Conservation (phyloP, 768 basidiomycete genomes). For the Panus rudis region DNA sequence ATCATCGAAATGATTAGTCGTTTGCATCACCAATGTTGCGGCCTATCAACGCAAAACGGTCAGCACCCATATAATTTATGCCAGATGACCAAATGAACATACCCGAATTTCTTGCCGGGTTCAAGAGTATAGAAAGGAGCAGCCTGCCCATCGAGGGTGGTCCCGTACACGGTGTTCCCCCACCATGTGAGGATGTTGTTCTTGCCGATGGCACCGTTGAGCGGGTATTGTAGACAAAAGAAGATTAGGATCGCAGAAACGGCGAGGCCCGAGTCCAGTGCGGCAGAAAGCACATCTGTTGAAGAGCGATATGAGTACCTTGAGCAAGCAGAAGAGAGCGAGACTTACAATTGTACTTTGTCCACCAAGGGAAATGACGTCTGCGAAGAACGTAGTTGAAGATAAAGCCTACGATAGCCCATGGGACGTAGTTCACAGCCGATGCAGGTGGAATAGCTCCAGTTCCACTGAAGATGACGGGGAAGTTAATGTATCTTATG, state of each 20-base stretch:
- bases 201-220: slow-evolving; percentile 26
- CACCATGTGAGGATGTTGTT: slow-evolving; percentile 28
- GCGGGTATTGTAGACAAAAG: slow-evolving; percentile 41
- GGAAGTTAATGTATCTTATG: slow-evolving; percentile 47
- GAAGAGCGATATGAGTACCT: not conserved
- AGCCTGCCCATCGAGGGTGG: too few species aligned
- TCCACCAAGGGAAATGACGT: slow-evolving; percentile 69
- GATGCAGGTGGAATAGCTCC: slow-evolving; percentile 77
- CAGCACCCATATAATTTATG: not conserved
- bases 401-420: slow-evolving; percentile 68
- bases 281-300: slow-evolving; percentile 67
- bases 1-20: too few species aligned
- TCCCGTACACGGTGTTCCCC: slow-evolving; percentile 35
- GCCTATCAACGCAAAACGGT: too few species aligned
- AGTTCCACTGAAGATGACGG: slow-evolving; percentile 63
- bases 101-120: too few species aligned
- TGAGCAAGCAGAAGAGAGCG: not conserved
- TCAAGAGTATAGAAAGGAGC: too few species aligned
- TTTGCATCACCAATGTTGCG: too few species aligned
- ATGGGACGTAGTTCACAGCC: slow-evolving; percentile 80
- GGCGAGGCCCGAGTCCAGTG: slow-evolving; percentile 69
- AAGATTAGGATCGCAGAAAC: slow-evolving; percentile 61
- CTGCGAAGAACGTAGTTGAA: slow-evolving; percentile 71
- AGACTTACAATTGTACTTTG: slow-evolving; percentile 70
- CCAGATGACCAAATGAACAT: not conserved